These are phyloP conservation scores for Chlorella sorokiniana DNA, from an alignment of 139 green algal genomes.

Conservation along the genomic window DNA sequence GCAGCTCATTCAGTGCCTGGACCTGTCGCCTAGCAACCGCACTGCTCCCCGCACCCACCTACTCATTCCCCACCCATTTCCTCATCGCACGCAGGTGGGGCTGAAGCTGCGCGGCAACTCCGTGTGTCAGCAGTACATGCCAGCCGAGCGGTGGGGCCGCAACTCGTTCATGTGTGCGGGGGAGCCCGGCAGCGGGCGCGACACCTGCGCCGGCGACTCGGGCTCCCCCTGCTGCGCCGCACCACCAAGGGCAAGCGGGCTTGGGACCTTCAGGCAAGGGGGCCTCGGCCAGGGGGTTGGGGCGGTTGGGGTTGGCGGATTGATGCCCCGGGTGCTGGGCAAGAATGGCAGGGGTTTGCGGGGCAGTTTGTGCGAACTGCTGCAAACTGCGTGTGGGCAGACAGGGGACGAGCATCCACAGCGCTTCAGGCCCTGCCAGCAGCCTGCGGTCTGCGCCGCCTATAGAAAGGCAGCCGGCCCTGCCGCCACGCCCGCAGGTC, in stretches of 20 bases:
- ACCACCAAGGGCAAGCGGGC: not conserved
- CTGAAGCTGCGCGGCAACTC: not conserved
- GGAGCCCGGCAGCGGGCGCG: not conserved
- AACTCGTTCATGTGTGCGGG: slow-evolving; percentile 14
- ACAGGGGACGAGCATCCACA: no score
- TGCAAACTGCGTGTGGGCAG: no score
- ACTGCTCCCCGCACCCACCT: no score
- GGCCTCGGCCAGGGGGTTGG: not conserved
- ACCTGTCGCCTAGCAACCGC: no score
- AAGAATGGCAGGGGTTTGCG: no score
- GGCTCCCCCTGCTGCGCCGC: not conserved
- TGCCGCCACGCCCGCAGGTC: no score
- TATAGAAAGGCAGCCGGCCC: no score
- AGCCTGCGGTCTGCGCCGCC: no score
- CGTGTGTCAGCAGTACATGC: slow-evolving; percentile 1
- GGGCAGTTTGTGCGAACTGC: no score
- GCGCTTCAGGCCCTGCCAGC: no score
- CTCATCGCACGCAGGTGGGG: not conserved
- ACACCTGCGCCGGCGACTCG: slow-evolving; percentile 9
- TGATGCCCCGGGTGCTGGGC: not conserved
- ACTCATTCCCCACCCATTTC: not conserved
- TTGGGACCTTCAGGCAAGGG: not conserved
- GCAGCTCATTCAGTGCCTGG: no score
- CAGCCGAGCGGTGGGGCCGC: not conserved
- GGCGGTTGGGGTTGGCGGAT: no score